These are phyloP conservation scores for Mrakiaceae sp. DNA, from an alignment of 1,284 basidiomycete species.

Conservation along the genomic window DNA sequence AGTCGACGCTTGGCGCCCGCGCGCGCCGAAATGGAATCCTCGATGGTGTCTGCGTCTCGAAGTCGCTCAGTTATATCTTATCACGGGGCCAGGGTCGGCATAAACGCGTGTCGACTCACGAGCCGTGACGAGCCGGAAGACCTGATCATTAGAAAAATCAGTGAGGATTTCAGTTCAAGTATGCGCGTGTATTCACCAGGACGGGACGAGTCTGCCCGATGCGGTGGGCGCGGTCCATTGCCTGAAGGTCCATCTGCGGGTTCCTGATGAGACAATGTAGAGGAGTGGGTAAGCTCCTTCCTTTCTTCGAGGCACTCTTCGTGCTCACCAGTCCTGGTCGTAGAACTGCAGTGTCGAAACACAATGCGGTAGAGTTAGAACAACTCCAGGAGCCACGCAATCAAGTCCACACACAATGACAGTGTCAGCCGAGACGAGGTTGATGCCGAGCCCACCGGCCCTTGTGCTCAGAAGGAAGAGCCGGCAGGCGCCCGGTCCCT, in stretches of 20 bases:
- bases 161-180: not conserved
- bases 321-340: not conserved
- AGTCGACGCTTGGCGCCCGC: slow-evolving; percentile 79
- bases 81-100: not conserved
- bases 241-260: slow-evolving; percentile 93
- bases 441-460: slow-evolving; percentile 81
- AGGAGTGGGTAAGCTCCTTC: slow-evolving; percentile 3
- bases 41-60: slow-evolving; percentile 52
- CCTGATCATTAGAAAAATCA: slow-evolving; percentile 20
- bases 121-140: slow-evolving; percentile 75
- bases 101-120: slow-evolving; percentile 25
- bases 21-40: slow-evolving; percentile 79
- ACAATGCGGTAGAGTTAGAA: not conserved
- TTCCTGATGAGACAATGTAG: slow-evolving; percentile 28
- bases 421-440: slow-evolving; percentile 84
- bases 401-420: slow-evolving; percentile 68
- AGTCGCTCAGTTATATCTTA: slow-evolving; percentile 6
- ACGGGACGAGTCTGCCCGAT: slow-evolving; percentile 88
- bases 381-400: not conserved
- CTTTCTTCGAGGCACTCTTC: not conserved
- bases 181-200: slow-evolving; percentile 36
- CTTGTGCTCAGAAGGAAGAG: slow-evolving; percentile 87
- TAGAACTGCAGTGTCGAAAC: not conserved
- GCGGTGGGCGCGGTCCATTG: slow-evolving; percentile 87
- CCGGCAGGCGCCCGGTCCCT: slow-evolving; percentile 51